phyloP scores from a whole-genome alignment of 164 flowering plant genomes.

The Kalanchoe fedtschenkoi region DNA sequence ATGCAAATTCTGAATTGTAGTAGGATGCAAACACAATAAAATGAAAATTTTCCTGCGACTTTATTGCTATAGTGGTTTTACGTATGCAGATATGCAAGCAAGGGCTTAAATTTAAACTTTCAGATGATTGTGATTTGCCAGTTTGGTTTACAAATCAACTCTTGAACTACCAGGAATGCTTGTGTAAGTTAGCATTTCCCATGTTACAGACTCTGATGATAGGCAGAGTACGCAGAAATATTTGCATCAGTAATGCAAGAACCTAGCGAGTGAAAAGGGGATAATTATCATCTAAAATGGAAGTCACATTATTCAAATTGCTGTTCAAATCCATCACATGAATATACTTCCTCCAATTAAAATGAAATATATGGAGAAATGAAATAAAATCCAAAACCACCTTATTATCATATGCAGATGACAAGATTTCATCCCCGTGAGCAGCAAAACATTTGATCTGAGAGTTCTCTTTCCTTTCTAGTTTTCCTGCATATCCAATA shows the following conservation, averaged over 20 bases:
- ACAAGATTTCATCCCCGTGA: constrained; percentile 60
- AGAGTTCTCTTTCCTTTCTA: constrained; percentile 62
- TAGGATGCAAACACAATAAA: background rate
- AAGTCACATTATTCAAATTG: background rate
- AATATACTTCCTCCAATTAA: background rate
- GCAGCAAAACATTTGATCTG: constrained; percentile 85
- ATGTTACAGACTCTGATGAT: background rate
- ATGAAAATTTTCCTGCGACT: background rate
- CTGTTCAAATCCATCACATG: background rate
- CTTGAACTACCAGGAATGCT: background rate
- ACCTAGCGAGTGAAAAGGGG: background rate
- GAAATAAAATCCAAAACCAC: constrained; percentile 19
- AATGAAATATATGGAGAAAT: background rate
- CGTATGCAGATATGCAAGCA: background rate
- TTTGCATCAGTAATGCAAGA: background rate
- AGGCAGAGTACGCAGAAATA: background rate
- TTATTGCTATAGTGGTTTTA: background rate
- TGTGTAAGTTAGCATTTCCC: background rate
- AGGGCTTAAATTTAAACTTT: too few species aligned
- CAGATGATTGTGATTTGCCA: too few species aligned
- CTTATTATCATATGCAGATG: constrained; percentile 88
- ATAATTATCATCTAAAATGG: background rate
- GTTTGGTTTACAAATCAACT: background rate
- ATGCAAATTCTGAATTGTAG: background rate
- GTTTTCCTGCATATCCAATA: constrained; percentile 63